A percentile compares a stretch with the other conserved stretches of the same genome.
phyloP scores from a whole-genome alignment of 768 basidiomycete species.

The Trametes elegans region DNA sequence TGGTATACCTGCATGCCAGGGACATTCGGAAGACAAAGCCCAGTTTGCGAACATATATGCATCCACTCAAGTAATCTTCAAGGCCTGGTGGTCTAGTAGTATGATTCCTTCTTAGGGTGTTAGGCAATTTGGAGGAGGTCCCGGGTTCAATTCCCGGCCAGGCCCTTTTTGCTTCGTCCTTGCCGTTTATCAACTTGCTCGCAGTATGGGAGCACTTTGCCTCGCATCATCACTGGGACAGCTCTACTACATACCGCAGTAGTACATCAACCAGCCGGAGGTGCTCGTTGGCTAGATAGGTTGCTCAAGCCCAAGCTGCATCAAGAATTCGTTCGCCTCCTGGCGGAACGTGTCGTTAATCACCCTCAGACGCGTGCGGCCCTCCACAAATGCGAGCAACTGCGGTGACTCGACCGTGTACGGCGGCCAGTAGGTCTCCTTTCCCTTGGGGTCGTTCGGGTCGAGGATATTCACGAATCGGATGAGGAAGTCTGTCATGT shows the following conservation, averaged over 20 bases:
- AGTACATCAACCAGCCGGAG: too few relatives aligned
- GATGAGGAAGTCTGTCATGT: constrained; percentile 46
- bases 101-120: constrained; percentile 10
- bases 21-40: too few relatives aligned
- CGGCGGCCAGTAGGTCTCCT: too few relatives aligned
- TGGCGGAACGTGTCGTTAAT: constrained; percentile 22
- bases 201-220: too few relatives aligned
- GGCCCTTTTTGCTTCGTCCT: constrained; percentile 40
- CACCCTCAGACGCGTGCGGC: constrained; percentile 31
- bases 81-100: constrained; percentile 12
- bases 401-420: constrained; percentile 39
- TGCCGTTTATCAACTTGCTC: not conserved
- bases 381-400: constrained; percentile 33
- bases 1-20: too few relatives aligned
- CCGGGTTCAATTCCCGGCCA: constrained; percentile 87
- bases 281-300: too few relatives aligned
- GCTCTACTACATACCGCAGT: not conserved
- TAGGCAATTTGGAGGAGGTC: constrained; percentile 67
- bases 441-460: too few relatives aligned
- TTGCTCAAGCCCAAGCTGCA: not conserved
- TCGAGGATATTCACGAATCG: constrained; percentile 40
- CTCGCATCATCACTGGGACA: not conserved
- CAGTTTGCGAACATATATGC: too few relatives aligned
- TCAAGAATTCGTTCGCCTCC: not conserved
- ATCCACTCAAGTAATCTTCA: too few relatives aligned